These are phyloP conservation scores for Cicer bijugum DNA, from an alignment of 306 rosid genomes.

Conservation along the genomic window DNA sequence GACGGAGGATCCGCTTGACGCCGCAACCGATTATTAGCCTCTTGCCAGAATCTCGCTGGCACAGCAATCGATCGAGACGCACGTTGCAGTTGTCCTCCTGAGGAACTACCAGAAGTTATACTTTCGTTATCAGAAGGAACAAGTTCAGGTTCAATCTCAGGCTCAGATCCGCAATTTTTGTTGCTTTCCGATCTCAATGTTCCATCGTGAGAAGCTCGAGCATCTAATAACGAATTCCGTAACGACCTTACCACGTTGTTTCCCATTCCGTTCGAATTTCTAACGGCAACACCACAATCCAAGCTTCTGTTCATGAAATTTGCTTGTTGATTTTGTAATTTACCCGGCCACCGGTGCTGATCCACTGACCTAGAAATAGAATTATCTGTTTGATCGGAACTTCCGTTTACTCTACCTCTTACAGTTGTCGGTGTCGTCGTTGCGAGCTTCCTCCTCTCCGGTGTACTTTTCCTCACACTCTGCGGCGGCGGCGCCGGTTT, in stretches of 20 bases:
- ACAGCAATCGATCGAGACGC: constrained; percentile 57
- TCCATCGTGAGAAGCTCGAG: constrained; percentile 48
- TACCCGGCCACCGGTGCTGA: constrained; percentile 78
- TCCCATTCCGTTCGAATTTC: constrained; percentile 54
- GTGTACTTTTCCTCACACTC: constrained; percentile 65
- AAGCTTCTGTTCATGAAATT: constrained; percentile 65
- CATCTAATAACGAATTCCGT: constrained; percentile 59
- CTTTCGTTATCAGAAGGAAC: constrained; percentile 76
- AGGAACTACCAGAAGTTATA: constrained; percentile 67
- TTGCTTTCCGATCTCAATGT: constrained; percentile 51
- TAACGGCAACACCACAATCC: constrained; percentile 59
- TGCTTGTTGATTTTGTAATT: constrained; percentile 43
- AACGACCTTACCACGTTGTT: constrained; percentile 64
- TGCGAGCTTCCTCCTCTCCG: constrained; percentile 74
- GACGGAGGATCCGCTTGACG: constrained; percentile 61
- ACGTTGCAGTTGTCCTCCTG: constrained; percentile 52
- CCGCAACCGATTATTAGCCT: constrained; percentile 57
- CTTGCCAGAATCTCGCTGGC: constrained; percentile 78
- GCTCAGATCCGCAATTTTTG: constrained; percentile 56
- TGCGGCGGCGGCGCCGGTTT: constrained; percentile 66
- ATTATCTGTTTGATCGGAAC: constrained; percentile 59
- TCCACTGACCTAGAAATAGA: constrained; percentile 57
- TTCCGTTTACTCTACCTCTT: constrained; percentile 46
- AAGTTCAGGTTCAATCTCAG: constrained; percentile 46
- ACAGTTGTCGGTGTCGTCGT: constrained; percentile 44